Evolutionary conservation across 2,329 filamentous ascomycete species (phyloP).

Genomic region (Basipetospora chlamydospora): DNA sequence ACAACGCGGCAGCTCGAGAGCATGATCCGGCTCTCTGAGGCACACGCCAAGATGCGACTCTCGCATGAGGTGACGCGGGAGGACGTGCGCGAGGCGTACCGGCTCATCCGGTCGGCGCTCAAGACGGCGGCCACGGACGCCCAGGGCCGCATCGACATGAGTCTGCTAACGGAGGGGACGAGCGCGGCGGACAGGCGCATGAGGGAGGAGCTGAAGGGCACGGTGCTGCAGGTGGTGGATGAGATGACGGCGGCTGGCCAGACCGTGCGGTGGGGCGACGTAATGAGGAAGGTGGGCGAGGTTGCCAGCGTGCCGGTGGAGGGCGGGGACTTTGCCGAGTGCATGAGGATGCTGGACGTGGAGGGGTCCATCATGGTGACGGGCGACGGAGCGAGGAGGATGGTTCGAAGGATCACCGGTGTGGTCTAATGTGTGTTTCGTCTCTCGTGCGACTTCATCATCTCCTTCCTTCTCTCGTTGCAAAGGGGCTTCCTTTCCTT

Average conservation of each 20-base stretch:
- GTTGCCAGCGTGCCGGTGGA: conserved; percentile 59
- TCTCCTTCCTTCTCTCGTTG: not conserved
- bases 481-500: no score
- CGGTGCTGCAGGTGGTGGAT: conserved; percentile 60
- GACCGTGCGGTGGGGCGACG: conserved; percentile 62
- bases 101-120: conserved; percentile 82
- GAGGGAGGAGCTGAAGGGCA: conserved; percentile 63
- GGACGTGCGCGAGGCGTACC: conserved; percentile 82
- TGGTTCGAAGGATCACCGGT: conserved; percentile 58
- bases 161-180: conserved; percentile 84
- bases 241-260: conserved; percentile 59
- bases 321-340: conserved; percentile 67
- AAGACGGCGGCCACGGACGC: conserved; percentile 96
- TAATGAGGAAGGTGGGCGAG: conserved; percentile 59
- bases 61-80: conserved; percentile 57
- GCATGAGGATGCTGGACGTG: conserved; percentile 63
- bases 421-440: conserved; percentile 17
- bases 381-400: conserved; percentile 75
- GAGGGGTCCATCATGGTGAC: conserved; percentile 69
- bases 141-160: conserved; percentile 92
- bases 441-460: not conserved
- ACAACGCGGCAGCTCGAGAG: conserved; percentile 93
- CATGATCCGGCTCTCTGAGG: conserved; percentile 95
- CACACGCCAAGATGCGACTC: conserved; percentile 95
- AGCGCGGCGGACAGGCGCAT: conserved; percentile 73